phyloP scores from a whole-genome alignment of 805 yeast genomes.

The Wickerhamomyces subpelliculosus region DNA sequence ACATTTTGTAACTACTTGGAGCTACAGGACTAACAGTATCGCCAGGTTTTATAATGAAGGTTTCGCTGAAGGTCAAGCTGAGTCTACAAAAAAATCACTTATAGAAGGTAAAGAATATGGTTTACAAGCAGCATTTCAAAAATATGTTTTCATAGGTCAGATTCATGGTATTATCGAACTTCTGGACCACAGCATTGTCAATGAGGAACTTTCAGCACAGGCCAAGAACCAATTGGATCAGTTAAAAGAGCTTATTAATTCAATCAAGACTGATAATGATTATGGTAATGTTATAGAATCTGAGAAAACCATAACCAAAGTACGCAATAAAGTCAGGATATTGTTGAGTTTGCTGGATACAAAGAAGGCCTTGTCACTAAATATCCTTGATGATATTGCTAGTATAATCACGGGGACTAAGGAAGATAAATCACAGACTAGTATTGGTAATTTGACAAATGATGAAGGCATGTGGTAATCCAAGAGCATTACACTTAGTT shows the following conservation, averaged over 20 bases:
- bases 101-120: slow-evolving; percentile 84
- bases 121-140: slow-evolving; percentile 67
- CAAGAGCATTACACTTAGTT: too few relatives aligned
- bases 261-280: slow-evolving; percentile 37
- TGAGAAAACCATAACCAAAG: slow-evolving; percentile 44
- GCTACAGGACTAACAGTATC: slow-evolving; percentile 1
- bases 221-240: slow-evolving; percentile 19
- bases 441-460: slow-evolving; percentile 12
- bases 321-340: slow-evolving; percentile 56
- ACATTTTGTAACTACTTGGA: too few relatives aligned
- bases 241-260: slow-evolving; percentile 22
- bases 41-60: slow-evolving; percentile 57
- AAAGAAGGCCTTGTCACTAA: slow-evolving; percentile 9
- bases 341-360: slow-evolving; percentile 30
- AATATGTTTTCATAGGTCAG: slow-evolving; percentile 65
- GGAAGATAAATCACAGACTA: slow-evolving; percentile 9
- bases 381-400: slow-evolving; percentile 9
- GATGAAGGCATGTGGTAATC: slow-evolving; percentile 23
- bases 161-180: slow-evolving; percentile 42
- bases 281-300: slow-evolving; percentile 49
- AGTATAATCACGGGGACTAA: slow-evolving; percentile 12
- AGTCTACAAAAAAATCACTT: slow-evolving; percentile 51
- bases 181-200: slow-evolving; percentile 32
- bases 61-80: slow-evolving; percentile 58
- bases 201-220: slow-evolving; percentile 16